Evolutionary conservation across 2,329 filamentous ascomycete genomes (phyloP).

Genomic region (Xylariaceae sp.): DNA sequence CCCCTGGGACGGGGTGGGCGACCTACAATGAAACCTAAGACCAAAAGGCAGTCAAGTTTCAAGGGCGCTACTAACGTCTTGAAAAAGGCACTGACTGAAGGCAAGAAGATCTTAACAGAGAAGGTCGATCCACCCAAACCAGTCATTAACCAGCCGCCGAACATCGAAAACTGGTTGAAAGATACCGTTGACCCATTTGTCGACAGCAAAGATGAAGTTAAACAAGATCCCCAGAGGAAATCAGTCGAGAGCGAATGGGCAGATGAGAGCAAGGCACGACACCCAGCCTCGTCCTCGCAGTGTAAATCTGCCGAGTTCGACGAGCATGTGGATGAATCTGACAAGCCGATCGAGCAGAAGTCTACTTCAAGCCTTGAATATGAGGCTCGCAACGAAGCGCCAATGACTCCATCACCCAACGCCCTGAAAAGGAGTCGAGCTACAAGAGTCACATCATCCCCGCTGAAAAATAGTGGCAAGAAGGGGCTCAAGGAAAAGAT

Average conservation of each 20-base stretch:
- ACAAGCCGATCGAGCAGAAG: conserved; percentile 21
- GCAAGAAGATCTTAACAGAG: conserved; percentile 69
- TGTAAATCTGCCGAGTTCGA: conserved; percentile 20
- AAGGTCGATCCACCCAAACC: conserved; percentile 59
- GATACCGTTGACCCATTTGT: conserved; percentile 68
- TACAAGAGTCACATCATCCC: conserved; percentile 56
- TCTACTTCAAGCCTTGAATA: conserved; percentile 6
- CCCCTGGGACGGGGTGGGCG: conserved; percentile 55
- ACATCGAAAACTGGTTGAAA: conserved; percentile 70
- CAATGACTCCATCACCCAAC: conserved; percentile 42
- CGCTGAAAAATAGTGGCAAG: conserved; percentile 54
- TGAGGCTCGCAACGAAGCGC: conserved; percentile 39
- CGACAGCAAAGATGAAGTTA: conserved; percentile 43
- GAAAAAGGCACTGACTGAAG: conserved; percentile 68
- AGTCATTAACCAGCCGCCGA: conserved; percentile 62
- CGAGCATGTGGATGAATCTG: conserved; percentile 25
- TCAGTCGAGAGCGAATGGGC: conserved; percentile 45
- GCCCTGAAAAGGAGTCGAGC: conserved; percentile 63
- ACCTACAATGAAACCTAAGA: conserved; percentile 51
- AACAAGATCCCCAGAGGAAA: conserved; percentile 40
- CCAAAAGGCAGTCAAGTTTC: conserved; percentile 62
- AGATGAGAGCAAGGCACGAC: conserved; percentile 40
- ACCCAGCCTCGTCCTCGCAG: conserved; percentile 32
- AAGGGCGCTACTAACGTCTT: conserved; percentile 66
- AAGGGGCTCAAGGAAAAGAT: conserved; percentile 63